Base-by-base conservation (phyloP, 352 stramenopile genomes). In the Globisporangium alternatum region DNA sequence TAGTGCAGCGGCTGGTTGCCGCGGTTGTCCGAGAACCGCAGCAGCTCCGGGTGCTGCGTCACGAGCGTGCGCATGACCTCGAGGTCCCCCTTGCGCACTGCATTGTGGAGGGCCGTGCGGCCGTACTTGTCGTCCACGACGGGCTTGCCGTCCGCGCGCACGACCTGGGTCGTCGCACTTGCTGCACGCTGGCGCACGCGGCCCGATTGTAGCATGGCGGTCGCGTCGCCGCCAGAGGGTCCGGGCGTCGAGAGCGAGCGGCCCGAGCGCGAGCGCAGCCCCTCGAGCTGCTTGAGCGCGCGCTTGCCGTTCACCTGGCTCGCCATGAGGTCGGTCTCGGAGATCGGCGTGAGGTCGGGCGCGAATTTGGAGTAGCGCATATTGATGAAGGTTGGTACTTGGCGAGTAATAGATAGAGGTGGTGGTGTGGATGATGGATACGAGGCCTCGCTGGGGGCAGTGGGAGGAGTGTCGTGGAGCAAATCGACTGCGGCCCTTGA, bases 1-100 rank as follows among this genome's bases (percentile, higher is more conserved):
- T 88, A 88, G 56, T 88, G 79, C 47, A 88, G 64, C n/a, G 79
- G 75, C 47, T 81, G 77, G 62, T 88, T 88, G 43, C 79, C 79
- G 39, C 79, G 75, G 33, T 71, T 77, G 64, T 88, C 79, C 0
- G 70, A 47, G 4, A 69, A 66, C 0, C 62, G 66, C 33, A 86
- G 52, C 22, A 88, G 64, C 45, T 74, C 73, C 5, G 79, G 75
- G 19, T 81, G 68, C 48, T 72, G 64, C 13, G 60, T 33, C 8
- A 84, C 22, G 15, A 88, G 17, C 19, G 52, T 59, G 49, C 65
- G 60, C 53, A 88, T 72, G 12, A 61, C 52, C 7, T 51, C 45
- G 37, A 86, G 68, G 56, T 88, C 79, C 35, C 79, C 79, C 35
- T 76, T 81, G 35, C 79, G 79, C 25, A 84, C 74, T 1, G 79